Conservation (phyloP, 2,329 filamentous ascomycete genomes). For the Xylaria sp. region DNA sequence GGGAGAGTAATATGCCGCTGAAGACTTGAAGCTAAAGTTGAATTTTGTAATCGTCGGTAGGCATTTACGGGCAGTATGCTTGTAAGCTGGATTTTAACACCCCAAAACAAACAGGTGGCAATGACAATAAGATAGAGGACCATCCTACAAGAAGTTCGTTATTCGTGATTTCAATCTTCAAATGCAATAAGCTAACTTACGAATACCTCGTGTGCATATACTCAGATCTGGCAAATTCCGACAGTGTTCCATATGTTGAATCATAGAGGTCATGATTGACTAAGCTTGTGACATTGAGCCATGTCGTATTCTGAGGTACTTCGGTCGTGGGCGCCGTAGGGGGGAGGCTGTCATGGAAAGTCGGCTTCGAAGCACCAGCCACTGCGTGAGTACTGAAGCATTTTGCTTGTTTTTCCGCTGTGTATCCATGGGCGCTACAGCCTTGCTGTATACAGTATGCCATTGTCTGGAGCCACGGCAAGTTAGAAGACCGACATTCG, state of each 20-base stretch:
- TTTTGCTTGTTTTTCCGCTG: constrained; percentile 43
- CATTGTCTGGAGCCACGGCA: constrained; percentile 41
- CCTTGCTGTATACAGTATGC: constrained; percentile 39
- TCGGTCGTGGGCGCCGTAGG: constrained; percentile 37
- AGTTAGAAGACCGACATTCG: constrained; percentile 36
- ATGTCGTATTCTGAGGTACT: constrained; percentile 42
- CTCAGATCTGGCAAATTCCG: constrained; percentile 48
- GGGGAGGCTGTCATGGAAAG: constrained; percentile 46
- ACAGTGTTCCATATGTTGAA: constrained; percentile 44
- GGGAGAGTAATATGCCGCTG: constrained; percentile 35
- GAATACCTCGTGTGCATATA: constrained; percentile 47
- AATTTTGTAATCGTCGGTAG: constrained; percentile 25
- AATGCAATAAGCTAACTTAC: constrained; percentile 39
- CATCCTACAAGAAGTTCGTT: constrained; percentile 25
- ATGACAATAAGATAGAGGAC: constrained; percentile 40
- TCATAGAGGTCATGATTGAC: constrained; percentile 47
- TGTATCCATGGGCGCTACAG: constrained; percentile 36
- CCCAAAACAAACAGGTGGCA: constrained; percentile 37
- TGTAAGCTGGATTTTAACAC: constrained; percentile 37
- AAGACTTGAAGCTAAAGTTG: constrained; percentile 27
- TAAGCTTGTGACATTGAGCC: constrained; percentile 49
- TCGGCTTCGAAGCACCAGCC: constrained; percentile 39
- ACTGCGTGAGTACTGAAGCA: constrained; percentile 46
- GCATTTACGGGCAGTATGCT: constrained; percentile 23
- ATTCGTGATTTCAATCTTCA: background rate